Evolutionary conservation across 2,329 filamentous ascomycete species (phyloP).

Genomic region (Monosporascus sp.): DNA sequence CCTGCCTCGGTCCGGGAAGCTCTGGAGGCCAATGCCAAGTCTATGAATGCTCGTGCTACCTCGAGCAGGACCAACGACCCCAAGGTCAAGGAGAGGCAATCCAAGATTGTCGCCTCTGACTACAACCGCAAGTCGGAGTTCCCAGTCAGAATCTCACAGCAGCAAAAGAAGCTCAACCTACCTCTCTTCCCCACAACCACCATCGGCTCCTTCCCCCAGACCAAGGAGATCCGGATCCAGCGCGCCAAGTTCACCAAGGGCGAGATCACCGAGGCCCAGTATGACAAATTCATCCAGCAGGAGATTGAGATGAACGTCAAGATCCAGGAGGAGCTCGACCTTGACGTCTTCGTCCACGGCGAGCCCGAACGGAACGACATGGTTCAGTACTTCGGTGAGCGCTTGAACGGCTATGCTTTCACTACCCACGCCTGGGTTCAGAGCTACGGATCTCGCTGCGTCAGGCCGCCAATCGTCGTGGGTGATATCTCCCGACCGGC

Average conservation of each 20-base stretch:
- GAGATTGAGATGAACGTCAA: slow-evolving; percentile 94
- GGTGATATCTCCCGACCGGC: slow-evolving; percentile 96
- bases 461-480: slow-evolving; percentile 96
- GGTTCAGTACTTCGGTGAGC: slow-evolving; percentile 99
- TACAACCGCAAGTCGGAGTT: slow-evolving; percentile 94
- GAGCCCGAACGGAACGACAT: slow-evolving; percentile 99
- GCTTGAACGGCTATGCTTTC: slow-evolving; percentile 94
- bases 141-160: slow-evolving; percentile 75
- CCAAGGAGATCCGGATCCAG: slow-evolving; percentile 94
- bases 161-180: slow-evolving; percentile 88
- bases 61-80: slow-evolving; percentile 97
- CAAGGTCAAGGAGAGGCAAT: slow-evolving; percentile 93
- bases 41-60: slow-evolving; percentile 81
- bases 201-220: slow-evolving; percentile 99
- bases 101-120: slow-evolving; percentile 74
- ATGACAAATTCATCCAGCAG: slow-evolving; percentile 99
- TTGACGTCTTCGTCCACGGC: slow-evolving; percentile 96
- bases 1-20: slow-evolving; percentile 79
- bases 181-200: slow-evolving; percentile 98
- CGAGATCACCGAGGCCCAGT: slow-evolving; percentile 86
- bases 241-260: slow-evolving; percentile 99
- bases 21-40: slow-evolving; percentile 96
- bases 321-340: slow-evolving; percentile 95
- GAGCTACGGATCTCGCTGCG: slow-evolving; percentile 96
- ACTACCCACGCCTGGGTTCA: slow-evolving; percentile 99